These are phyloP conservation scores for Platanthera zijinensis DNA, from an alignment of 106 monocot species.

Conservation along the genomic window DNA sequence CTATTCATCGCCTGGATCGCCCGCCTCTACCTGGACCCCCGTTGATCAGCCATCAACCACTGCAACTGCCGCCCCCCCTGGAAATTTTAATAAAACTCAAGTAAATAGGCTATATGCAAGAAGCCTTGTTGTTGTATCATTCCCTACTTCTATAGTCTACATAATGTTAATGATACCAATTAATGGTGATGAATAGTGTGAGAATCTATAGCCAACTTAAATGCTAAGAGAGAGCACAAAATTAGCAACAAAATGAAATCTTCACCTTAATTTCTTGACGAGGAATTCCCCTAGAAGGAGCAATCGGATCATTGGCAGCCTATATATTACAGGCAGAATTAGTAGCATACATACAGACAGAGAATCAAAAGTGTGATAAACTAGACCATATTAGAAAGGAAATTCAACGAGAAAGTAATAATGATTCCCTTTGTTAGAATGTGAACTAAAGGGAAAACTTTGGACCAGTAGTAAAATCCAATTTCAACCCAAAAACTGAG, in stretches of 20 bases:
- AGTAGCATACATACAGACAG: background rate
- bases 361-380: background rate
- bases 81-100: too few relatives aligned
- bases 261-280: conserved; percentile 66
- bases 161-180: background rate
- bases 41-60: too few relatives aligned
- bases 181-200: background rate
- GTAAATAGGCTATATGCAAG: too few relatives aligned
- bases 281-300: conserved; percentile 82
- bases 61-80: too few relatives aligned
- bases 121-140: too few relatives aligned
- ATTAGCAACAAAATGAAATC: background rate
- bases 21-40: too few relatives aligned
- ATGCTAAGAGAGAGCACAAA: background rate
- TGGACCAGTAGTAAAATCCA: too few relatives aligned
- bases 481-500: too few relatives aligned
- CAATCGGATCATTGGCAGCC: conserved; percentile 85
- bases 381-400: background rate
- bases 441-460: too few relatives aligned
- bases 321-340: conserved; percentile 11
- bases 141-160: background rate
- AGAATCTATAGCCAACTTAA: background rate
- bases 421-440: background rate
- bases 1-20: too few relatives aligned
- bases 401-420: background rate